A percentile compares a stretch with the other conserved stretches of the same genome.
Evolutionary conservation across 2,329 filamentous ascomycete genomes (phyloP).

Genomic region (Ceratocystis albifundus): DNA sequence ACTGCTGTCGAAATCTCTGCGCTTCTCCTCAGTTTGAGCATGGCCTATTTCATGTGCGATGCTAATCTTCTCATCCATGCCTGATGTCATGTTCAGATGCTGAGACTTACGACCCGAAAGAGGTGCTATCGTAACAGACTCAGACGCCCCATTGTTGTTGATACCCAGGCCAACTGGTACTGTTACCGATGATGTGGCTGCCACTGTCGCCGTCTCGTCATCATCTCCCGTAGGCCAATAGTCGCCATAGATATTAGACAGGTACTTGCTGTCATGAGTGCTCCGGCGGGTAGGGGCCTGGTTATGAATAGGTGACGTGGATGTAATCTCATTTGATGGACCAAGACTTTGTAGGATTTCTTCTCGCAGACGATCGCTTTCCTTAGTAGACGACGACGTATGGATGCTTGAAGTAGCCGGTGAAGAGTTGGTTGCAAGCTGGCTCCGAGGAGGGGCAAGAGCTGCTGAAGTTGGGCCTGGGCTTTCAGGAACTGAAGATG

Average conservation of each 20-base stretch:
- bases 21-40: neutral
- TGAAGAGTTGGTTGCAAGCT: conserved; percentile 11
- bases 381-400: conserved; percentile 46
- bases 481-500: conserved; percentile 16
- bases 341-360: conserved; percentile 63
- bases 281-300: conserved; percentile 15
- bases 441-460: neutral
- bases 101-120: conserved; percentile 7
- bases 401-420: conserved; percentile 16
- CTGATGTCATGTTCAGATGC: neutral
- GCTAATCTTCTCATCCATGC: conserved; percentile 20
- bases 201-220: neutral
- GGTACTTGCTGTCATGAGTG: conserved; percentile 48
- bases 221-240: conserved; percentile 45
- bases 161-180: conserved; percentile 2
- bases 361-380: conserved; percentile 59
- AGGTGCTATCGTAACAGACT: neutral
- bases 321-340: conserved; percentile 29
- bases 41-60: conserved; percentile 13
- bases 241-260: conserved; percentile 55
- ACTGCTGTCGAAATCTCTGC: neutral
- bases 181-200: neutral
- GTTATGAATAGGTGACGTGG: neutral
- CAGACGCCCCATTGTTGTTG: neutral
- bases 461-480: conserved; percentile 14